Evolutionary conservation across 208 protist species (phyloP).

Genomic region (Wallacemonas sp.): DNA sequence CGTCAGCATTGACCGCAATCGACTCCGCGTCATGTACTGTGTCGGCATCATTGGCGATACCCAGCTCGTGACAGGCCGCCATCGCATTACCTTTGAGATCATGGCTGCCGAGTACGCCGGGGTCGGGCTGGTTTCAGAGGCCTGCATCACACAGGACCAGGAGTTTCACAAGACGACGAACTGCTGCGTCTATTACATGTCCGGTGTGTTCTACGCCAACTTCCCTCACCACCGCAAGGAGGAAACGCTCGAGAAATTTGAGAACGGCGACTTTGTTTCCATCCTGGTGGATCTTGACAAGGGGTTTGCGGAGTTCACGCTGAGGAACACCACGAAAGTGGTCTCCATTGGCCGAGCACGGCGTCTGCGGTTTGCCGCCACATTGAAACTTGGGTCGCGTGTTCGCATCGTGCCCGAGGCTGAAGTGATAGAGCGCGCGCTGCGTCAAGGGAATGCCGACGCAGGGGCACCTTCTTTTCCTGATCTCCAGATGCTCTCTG

Average conservation of each 20-base stretch:
- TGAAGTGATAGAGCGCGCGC: slow-evolving; percentile 34
- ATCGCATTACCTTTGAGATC: slow-evolving; percentile 84
- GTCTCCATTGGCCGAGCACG: slow-evolving; percentile 67
- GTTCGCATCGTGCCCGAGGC: slow-evolving; percentile 78
- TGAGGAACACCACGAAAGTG: slow-evolving; percentile 80
- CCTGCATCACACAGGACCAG: slow-evolving; percentile 72
- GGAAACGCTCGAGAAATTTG: slow-evolving; percentile 75
- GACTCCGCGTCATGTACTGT: slow-evolving; percentile 79
- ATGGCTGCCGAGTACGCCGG: slow-evolving; percentile 81
- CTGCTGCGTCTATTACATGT: slow-evolving; percentile 93
- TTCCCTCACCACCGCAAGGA: slow-evolving; percentile 89
- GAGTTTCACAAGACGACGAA: slow-evolving; percentile 88
- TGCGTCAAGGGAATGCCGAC: background rate
- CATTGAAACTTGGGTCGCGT: slow-evolving; percentile 72
- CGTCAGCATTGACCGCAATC: slow-evolving; percentile 73
- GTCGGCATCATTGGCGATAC: slow-evolving; percentile 76
- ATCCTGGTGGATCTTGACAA: slow-evolving; percentile 85
- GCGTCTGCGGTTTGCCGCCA: slow-evolving; percentile 80
- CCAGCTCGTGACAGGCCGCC: slow-evolving; percentile 75
- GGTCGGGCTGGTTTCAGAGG: slow-evolving; percentile 85
- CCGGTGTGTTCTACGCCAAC: slow-evolving; percentile 92
- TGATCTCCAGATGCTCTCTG: slow-evolving; percentile 2
- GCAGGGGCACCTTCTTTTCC: background rate
- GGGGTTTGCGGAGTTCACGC: slow-evolving; percentile 66
- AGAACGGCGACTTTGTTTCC: slow-evolving; percentile 70